phyloP scores from a whole-genome alignment of 306 rosid genomes.

The Quercus alba region DNA sequence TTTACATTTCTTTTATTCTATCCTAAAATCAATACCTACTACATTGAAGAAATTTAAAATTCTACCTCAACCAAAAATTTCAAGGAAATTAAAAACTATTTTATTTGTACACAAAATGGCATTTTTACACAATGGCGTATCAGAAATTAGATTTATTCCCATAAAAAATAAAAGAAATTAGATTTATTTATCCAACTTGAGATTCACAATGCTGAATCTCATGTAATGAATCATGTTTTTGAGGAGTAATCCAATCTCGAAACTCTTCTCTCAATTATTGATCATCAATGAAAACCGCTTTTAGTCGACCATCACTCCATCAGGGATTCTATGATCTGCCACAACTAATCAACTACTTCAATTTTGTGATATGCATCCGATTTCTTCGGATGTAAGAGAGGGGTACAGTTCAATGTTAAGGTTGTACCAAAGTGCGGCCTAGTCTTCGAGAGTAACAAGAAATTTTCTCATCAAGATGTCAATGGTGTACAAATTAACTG shows the following conservation, averaged over 20 bases:
- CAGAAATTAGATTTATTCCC: no score
- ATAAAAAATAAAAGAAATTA: no score
- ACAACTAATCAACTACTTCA: slow-evolving; percentile 36
- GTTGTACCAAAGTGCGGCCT: slow-evolving; percentile 65
- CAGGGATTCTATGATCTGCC: slow-evolving; percentile 35
- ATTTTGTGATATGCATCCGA: slow-evolving; percentile 40
- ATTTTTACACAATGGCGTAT: no score
- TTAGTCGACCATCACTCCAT: slow-evolving; percentile 27
- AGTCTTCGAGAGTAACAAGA: slow-evolving; percentile 56
- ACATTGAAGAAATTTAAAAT: no score
- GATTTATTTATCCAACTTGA: no score
- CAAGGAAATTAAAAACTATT: no score
- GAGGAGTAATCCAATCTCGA: slow-evolving; percentile 43
- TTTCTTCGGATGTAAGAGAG: slow-evolving; percentile 49
- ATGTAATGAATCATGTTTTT: slow-evolving; percentile 46
- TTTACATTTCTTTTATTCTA: no score
- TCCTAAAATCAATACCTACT: no score
- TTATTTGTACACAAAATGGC: no score
- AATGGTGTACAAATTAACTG: slow-evolving; percentile 26
- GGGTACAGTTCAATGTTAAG: slow-evolving; percentile 59
- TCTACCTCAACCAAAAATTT: no score
- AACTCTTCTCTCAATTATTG: slow-evolving; percentile 39
- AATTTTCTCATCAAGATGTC: slow-evolving; percentile 48
- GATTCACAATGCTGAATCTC: slow-evolving; percentile 6
- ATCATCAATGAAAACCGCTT: slow-evolving; percentile 44